These are phyloP conservation scores for Pezicula neosporulosa DNA, from an alignment of 2,329 filamentous ascomycete species.

Conservation along the genomic window DNA sequence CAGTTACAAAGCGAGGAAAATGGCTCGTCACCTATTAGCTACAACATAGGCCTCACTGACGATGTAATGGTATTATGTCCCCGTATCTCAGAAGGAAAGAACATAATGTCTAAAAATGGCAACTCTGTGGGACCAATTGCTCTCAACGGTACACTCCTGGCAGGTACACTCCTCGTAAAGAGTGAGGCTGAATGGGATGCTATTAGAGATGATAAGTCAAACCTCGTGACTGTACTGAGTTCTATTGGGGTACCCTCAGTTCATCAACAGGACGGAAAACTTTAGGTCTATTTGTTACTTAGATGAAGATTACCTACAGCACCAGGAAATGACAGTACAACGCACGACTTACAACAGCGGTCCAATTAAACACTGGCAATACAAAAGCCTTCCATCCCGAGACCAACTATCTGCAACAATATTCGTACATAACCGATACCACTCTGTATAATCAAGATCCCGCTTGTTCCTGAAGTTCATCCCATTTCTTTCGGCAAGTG, in stretches of 20 bases:
- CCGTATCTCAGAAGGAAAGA: slow-evolving; percentile 46
- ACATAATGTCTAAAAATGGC: slow-evolving; percentile 13
- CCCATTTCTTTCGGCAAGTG: slow-evolving; percentile 57
- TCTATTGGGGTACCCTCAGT: slow-evolving; percentile 19
- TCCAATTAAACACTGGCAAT: background rate
- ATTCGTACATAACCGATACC: background rate
- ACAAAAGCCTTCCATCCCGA: background rate
- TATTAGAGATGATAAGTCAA: slow-evolving; percentile 37
- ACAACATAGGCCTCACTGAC: slow-evolving; percentile 59
- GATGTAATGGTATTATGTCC: slow-evolving; percentile 51
- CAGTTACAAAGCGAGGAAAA: background rate
- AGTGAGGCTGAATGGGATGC: slow-evolving; percentile 53
- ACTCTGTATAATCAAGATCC: background rate
- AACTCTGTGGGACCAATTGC: slow-evolving; percentile 28
- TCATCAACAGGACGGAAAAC: background rate
- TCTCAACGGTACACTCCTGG: slow-evolving; percentile 61
- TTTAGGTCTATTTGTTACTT: background rate
- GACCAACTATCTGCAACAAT: background rate
- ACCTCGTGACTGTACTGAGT: slow-evolving; percentile 36
- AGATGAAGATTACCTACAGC: background rate
- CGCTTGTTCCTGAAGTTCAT: slow-evolving; percentile 29
- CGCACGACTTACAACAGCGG: too few relatives aligned
- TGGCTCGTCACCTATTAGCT: slow-evolving; percentile 48
- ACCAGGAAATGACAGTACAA: too few relatives aligned
- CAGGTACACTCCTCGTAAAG: slow-evolving; percentile 62